Evolutionary conservation across 73 alveolate species (phyloP), one percentile per base, ranked within the genome.

Genomic region (Symbiodinium pilosum): DNA sequence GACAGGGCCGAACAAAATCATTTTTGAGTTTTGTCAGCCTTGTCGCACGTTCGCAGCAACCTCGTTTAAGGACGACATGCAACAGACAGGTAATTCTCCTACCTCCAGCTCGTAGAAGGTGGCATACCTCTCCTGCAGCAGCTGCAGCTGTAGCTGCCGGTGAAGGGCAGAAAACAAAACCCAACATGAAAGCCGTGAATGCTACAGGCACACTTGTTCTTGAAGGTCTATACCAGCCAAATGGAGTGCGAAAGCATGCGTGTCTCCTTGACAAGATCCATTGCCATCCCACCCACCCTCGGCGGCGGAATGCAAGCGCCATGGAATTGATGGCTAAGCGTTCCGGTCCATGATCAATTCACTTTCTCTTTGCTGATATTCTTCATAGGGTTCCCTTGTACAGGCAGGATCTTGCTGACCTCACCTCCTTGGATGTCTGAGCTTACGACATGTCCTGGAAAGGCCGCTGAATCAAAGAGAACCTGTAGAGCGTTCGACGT

Each of bases 281-380:
- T 93, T 38, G 98, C 98, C 98, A 93, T 93, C 26, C 98, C 98
- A 24, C 98, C 98, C 41, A 93, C 83, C 98, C 88, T 92, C 51
- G n/a, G n/a, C n/a, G n/a, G n/a, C n/a, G n/a, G n/a, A n/a, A n/a
- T n/a, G n/a, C n/a, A n/a, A n/a, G n/a, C n/a, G n/a, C n/a, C n/a
- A n/a, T n/a, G n/a, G n/a, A n/a, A n/a, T n/a, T n/a, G n/a, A n/a
- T n/a, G n/a, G n/a, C n/a, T n/a, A n/a, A n/a, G n/a, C n/a, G n/a
- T n/a, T n/a, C n/a, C n/a, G n/a, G n/a, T n/a, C n/a, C n/a, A n/a
- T n/a, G n/a, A n/a, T n/a, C n/a, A n/a, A n/a, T n/a, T n/a, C n/a
- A n/a, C n/a, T n/a, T n/a, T n/a, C n/a, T n/a, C n/a, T n/a, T n/a
- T n/a, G n/a, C n/a, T n/a, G n/a, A n/a, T n/a, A n/a, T n/a, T n/a